Evolutionary conservation across 2,329 filamentous ascomycete genomes (phyloP).

Genomic region (Fusarium miscanthi): DNA sequence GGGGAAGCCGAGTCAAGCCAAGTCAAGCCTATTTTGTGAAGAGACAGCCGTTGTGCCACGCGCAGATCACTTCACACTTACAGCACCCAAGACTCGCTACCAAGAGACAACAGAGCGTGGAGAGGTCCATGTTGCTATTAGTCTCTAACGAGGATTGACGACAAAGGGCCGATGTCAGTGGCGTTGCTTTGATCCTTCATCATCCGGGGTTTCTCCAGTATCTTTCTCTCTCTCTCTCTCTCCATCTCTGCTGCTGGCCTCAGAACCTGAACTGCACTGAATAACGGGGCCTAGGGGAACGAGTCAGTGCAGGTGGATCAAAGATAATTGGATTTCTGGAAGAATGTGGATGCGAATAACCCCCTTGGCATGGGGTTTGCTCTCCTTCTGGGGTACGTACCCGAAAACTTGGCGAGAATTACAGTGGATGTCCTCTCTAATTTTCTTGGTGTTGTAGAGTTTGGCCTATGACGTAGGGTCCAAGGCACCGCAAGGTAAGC

Average conservation of each 20-base stretch:
- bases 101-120: not conserved
- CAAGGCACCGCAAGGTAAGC: constrained; percentile 42
- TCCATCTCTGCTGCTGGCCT: not conserved
- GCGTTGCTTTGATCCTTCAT: not conserved
- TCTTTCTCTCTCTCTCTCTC: not conserved
- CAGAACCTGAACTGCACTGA: not conserved
- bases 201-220: constrained; percentile 30
- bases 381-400: constrained; percentile 22
- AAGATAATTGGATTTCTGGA: constrained; percentile 31
- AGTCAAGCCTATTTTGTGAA: not conserved
- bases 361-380: constrained; percentile 19
- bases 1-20: constrained; percentile 24
- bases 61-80: constrained; percentile 20
- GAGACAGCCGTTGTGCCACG: constrained; percentile 6
- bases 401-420: constrained; percentile 13
- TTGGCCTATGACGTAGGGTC: constrained; percentile 40
- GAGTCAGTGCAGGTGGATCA: constrained; percentile 16
- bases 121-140: constrained; percentile 26
- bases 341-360: constrained; percentile 14
- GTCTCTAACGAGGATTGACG: constrained; percentile 27
- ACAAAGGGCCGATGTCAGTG: constrained; percentile 45
- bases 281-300: not conserved
- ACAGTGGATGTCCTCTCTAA: not conserved
- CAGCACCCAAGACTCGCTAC: not conserved
- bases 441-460: constrained; percentile 22